Base-by-base conservation (phyloP, 352 stramenopile species). In the Pythium sukuiense region DNA sequence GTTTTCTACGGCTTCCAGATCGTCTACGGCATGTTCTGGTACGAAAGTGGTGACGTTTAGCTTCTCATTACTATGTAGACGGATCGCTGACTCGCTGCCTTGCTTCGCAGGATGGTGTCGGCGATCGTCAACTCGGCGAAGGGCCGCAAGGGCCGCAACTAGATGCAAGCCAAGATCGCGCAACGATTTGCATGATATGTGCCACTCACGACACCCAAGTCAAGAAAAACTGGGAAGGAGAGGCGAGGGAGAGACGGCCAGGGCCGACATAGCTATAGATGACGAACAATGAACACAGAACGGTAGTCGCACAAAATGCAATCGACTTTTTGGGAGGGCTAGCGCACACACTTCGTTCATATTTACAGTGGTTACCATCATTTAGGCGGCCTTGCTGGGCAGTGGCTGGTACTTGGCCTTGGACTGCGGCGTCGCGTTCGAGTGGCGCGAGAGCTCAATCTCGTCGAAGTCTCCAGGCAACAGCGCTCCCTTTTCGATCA, bases 1-100 rank as follows among this genome's bases (percentile, higher is more conserved):
- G 79, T 95, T 12, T 95, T 95, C 50, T 95, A 92, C 60, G 87
- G 87, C 13, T 74, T 95, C 41, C 87, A 93, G 70, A 95, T 95
- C 64, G 79, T 95, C 63, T 95, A 95, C 72, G 87, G 82, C 80
- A 95, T 95, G 87, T 95, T 90, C 70, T 95, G 87, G 86, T 95
- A 59, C 72, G 77, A 43, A 7, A 16, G 11, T 16, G 11, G 7
- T 7, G 35, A 16, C 12, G 35, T 43, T 14, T 4, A 43, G 35
- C 35, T 16, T 43, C 35, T 12, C 35, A 2, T 43, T 4, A 43
- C 11, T 30, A 32, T 27, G 6, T 7, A 6, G 37, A 59, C 20
- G 20, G 20, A 59, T 20, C 53, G 18, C 35, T 66, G 14, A 46
- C 45, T 63, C n/a, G 9, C 9, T 18, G 20, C 55, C 43, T 20